Percentiles rank a stretch among this genome's conserved stretches.
phyloP scores from a whole-genome alignment of 371 early-diverging fungal species.

The Synchytrium microbalum region DNA sequence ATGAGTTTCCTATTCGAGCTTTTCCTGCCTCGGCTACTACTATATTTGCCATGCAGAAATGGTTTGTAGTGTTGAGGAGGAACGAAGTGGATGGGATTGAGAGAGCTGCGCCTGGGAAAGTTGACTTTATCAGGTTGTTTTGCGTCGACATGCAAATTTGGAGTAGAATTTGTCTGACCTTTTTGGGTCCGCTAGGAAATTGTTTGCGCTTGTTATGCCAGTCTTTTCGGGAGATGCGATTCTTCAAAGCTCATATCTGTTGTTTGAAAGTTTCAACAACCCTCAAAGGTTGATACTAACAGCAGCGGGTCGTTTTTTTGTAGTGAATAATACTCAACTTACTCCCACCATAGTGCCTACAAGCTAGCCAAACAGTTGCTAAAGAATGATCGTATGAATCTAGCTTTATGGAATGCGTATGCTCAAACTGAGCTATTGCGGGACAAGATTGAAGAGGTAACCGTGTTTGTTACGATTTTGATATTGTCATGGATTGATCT shows the following conservation, averaged over 20 bases:
- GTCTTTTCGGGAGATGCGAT: background rate
- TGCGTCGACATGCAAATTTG: background rate
- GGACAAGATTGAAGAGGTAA: conserved; percentile 42
- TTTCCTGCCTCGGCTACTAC: background rate
- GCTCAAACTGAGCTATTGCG: conserved; percentile 51
- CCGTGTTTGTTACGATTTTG: background rate
- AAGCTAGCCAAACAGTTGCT: conserved; percentile 50
- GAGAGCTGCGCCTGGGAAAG: conserved; percentile 13
- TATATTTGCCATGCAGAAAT: conserved; percentile 13
- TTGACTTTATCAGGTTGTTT: conserved; percentile 39
- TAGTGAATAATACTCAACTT: background rate
- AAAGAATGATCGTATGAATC: conserved; percentile 47
- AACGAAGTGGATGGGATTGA: conserved; percentile 24
- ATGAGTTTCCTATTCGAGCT: background rate
- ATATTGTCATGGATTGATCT: background rate
- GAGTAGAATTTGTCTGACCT: background rate
- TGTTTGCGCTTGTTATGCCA: conserved; percentile 1
- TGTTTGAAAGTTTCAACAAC: conserved; percentile 4
- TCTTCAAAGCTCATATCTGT: conserved; percentile 7
- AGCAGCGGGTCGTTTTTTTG: no score
- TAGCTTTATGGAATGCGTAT: conserved; percentile 59
- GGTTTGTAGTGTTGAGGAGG: conserved; percentile 32
- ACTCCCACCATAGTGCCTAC: conserved; percentile 32
- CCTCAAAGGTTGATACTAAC: background rate
- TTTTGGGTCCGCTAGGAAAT: conserved; percentile 8